These are phyloP conservation scores for Triglochin maritima DNA, from an alignment of 106 monocot species.

Conservation along the genomic window DNA sequence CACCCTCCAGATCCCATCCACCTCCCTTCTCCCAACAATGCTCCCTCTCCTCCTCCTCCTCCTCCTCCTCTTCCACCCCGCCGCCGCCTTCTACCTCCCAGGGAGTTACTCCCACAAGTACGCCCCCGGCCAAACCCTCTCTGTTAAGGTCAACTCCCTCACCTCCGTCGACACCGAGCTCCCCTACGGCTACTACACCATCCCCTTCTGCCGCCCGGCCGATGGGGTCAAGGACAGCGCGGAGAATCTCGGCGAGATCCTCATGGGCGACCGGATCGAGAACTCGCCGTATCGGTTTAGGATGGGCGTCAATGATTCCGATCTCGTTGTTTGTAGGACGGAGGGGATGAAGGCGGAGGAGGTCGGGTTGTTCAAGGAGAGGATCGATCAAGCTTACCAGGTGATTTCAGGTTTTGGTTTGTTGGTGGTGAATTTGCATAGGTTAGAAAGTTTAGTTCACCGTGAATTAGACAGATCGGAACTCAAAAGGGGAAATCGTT, in stretches of 20 bases:
- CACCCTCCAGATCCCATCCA: no score
- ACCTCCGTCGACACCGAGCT: slow-evolving; percentile 73
- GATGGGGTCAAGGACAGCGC: slow-evolving; percentile 53
- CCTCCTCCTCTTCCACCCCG: background rate
- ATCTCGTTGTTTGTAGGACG: slow-evolving; percentile 41
- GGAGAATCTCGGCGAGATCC: slow-evolving; percentile 66
- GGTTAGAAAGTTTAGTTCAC: no score
- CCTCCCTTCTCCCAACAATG: no score
- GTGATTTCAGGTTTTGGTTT: no score
- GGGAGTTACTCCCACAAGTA: slow-evolving; percentile 60
- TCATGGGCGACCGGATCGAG: slow-evolving; percentile 74
- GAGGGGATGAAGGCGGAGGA: slow-evolving; percentile 14
- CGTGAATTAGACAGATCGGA: no score
- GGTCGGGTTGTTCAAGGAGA: slow-evolving; percentile 38
- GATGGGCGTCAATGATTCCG: slow-evolving; percentile 48
- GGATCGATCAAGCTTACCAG: slow-evolving; percentile 62
- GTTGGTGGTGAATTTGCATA: no score
- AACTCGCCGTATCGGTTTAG: slow-evolving; percentile 63
- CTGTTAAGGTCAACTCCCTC: slow-evolving; percentile 62
- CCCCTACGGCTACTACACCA: slow-evolving; percentile 60
- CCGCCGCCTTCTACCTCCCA: slow-evolving; percentile 24
- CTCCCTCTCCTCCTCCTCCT: background rate
- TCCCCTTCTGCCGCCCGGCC: slow-evolving; percentile 47
- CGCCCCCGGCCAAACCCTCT: slow-evolving; percentile 19
- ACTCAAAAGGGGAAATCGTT: no score